Evolutionary conservation across 1,284 basidiomycete genomes (phyloP), one percentile per base, ranked within the genome.

Genomic region (Trichosporon sp.): DNA sequence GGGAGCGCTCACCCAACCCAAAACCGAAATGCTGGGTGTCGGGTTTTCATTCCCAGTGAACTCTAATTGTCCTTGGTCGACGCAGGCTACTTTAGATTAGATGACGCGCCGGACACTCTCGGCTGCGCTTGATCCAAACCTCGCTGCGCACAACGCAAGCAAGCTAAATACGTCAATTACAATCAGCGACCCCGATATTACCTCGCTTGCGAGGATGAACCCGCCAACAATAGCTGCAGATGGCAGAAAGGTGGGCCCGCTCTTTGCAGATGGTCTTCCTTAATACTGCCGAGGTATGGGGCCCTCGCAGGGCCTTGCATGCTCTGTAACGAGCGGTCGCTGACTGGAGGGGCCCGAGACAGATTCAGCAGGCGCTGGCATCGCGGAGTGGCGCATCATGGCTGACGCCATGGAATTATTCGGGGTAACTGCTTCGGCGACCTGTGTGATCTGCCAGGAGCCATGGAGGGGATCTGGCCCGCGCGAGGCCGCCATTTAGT

Each of bases 361-460:
- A 26, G 26, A 26, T 26, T 26, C 26, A n/a, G n/a, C 12, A 32
- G 56, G 56, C 14, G 12, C 56, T 35, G 56, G 12, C 14, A 31
- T n/a, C 12, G 31, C 56, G 16, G 54, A 31, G 21, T 12, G 8
- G 38, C 8, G 31, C 59, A 5, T 11, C 59, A 32, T 63, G 59
- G 59, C 59, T 63, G 59, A 37, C 59, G 59, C 59, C 59, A 63
- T 37, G 59, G 26, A 26, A 63, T 63, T 63, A 32, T 3, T 14
- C 12, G 59, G 51, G 51, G 10, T 54, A 54, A 54, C 11, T 54
- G 51, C 21, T 10, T 26, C 21, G 51, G 51, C 51, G 51, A 4
- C 19, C 51, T 54, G 51, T 54, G 51, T 54, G 51, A 54, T 54
- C 51, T 54, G 21, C 51, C 51, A 19, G 51, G 46, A 2, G 16